Evolutionary conservation across 495 filamentous ascomycete genomes (phyloP), one percentile per base, ranked within the genome.

Genomic region (Xylaria intraflava): DNA sequence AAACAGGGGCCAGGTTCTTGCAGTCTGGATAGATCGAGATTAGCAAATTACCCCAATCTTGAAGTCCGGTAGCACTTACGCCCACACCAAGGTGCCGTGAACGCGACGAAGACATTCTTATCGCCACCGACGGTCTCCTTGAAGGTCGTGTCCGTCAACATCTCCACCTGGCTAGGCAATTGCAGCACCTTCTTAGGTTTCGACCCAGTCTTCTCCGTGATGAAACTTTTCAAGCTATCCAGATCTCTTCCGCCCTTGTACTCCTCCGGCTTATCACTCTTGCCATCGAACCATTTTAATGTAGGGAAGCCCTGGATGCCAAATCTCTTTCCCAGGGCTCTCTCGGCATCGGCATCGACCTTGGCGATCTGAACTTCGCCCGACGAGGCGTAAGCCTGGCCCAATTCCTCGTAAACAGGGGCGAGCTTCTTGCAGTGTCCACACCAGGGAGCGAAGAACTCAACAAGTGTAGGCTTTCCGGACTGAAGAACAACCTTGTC

Each of bases 391-490:
- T 88, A 90, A 46, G 72, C 73, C 30, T 78, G 69, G 46, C 83
- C 92, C n/a, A 98, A 83, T 70, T 98, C 87, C 69, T 98, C 93
- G 69, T 93, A 98, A 49, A 93, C 75, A 36, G 93, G 93, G 19
- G 91, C 94, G 9, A 98, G 87, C 53, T 73, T 96, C 78, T 97
- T 97, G 87, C 93, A 98, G 80, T 98, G 89, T 42, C 94, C 94
- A 70, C 94, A 98, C 93, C 93, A 98, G 52, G 93, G 93, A 43
- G 93, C 93, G 70, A 96, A 98, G 80, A 98, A 98, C 68, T 98
- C 93, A 55, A 98, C 93, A 31, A 98, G 83, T 0, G 94, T 90
- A 26, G 94, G 94, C 76, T 95, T 97, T 66, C 89, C 89, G 49
- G 87, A 90, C 64, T 93, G 79, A 29, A 97, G 80, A 55, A 96